Evolutionary conservation across 2,329 filamentous ascomycete genomes (phyloP), one percentile per base, ranked within the genome.

Genomic region (Curvularia sp.): DNA sequence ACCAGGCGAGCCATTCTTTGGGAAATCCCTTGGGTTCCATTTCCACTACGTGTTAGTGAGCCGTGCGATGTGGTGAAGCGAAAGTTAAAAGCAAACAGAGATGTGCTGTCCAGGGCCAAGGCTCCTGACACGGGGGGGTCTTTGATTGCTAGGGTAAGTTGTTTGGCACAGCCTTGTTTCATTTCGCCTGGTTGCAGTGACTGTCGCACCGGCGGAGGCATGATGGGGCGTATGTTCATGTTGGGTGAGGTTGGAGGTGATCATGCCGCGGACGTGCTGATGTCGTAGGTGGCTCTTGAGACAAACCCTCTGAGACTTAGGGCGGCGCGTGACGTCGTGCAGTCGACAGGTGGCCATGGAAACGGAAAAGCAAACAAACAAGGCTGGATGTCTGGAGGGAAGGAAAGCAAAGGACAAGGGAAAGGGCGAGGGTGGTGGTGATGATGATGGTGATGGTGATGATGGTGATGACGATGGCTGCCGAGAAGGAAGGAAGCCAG

Each of bases 211-310:
- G n/a, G 35, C 20, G 33, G 43, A 43, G 44, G 43, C 15, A 39
- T 44, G 52, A 49, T 41, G 24, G 52, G 44, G 46, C 49, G 38
- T 58, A 39, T 26, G 15, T 26, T 12, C 15, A 39, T 9, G 51
- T 33, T 49, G 39, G 43, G 44, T 18, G 39, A 35, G 26, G 28
- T 26, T 26, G 24, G 24, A 26, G 4, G 24, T 26, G 24, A 6
- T 26, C 24, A 26, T 6, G 24, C 24, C 24, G 52, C 46, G n/a
- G 22, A 13, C 33, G 56, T 46, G 56, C 31, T 49, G 49, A 57
- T 57, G 50, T 22, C 22, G 49, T 13, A 20, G 35, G 55, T 57
- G 55, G 50, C 49, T 28, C 38, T 53, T 53, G 31, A 55, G 46
- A 49, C 46, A 15, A 35, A 30, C 20, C 12, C 31, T 28, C 51